A percentile compares a stretch with the other conserved stretches of the same genome.
Conservation (phyloP, 1,139 yeast species). For the Sugiyamaella xylanicola region DNA sequence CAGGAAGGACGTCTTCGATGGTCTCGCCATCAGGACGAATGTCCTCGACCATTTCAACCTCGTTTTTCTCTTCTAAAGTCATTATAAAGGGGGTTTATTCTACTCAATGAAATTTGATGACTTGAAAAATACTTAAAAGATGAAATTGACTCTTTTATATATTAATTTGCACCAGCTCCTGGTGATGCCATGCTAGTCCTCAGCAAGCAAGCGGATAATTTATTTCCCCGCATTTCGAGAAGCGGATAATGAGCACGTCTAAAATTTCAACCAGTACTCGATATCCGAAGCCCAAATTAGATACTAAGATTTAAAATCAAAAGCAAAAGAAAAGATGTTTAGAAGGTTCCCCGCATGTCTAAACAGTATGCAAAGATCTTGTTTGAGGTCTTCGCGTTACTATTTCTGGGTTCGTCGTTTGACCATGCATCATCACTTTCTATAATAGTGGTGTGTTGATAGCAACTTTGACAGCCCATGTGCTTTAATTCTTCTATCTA, state of each 20-base stretch:
- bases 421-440: background rate
- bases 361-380: background rate
- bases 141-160: slow-evolving; percentile 5
- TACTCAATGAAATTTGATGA: background rate
- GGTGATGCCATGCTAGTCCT: background rate
- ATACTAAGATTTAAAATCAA: background rate
- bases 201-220: slow-evolving; percentile 5
- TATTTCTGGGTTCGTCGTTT: background rate
- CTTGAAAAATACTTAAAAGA: too few species aligned
- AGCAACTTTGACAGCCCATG: background rate
- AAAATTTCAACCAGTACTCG: too few species aligned
- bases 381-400: background rate
- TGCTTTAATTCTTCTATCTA: too few species aligned
- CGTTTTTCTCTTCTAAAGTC: slow-evolving; percentile 12
- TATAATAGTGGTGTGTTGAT: background rate
- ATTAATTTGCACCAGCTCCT: background rate
- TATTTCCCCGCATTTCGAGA: slow-evolving; percentile 15
- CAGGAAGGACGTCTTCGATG: slow-evolving; percentile 15
- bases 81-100: background rate
- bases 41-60: slow-evolving; percentile 13
- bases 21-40: slow-evolving; percentile 8
- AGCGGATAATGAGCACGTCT: background rate
- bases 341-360: slow-evolving; percentile 16
- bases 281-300: too few species aligned
- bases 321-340: background rate